phyloP scores from a whole-genome alignment of 192 early-diverging fungal genomes.

The Coemansia sp. region DNA sequence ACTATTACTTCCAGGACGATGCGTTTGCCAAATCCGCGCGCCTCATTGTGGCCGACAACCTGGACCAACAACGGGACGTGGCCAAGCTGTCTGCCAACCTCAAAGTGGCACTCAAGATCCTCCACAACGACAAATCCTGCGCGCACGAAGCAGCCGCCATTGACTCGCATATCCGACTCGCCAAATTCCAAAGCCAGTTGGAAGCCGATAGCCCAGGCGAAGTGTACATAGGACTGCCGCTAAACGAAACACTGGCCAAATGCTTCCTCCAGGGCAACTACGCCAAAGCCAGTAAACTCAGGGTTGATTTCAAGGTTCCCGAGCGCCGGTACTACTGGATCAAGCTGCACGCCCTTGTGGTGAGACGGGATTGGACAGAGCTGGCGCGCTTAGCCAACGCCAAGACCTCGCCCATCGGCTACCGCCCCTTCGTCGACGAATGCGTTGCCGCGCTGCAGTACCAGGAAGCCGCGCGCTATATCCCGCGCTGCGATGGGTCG shows the following conservation, averaged over 20 bases:
- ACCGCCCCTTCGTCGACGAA: constrained; percentile 73
- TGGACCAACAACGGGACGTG: constrained; percentile 43
- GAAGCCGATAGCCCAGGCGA: constrained; percentile 64
- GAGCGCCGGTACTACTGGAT: constrained; percentile 90
- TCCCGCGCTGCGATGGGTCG: constrained; percentile 62
- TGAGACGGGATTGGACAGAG: constrained; percentile 78
- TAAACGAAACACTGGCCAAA: constrained; percentile 84
- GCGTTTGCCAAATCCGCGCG: constrained; percentile 57
- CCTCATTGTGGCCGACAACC: constrained; percentile 52
- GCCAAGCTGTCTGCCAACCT: constrained; percentile 63
- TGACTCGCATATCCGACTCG: constrained; percentile 57
- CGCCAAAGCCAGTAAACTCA: constrained; percentile 70
- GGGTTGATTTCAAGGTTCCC: constrained; percentile 79
- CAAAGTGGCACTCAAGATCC: constrained; percentile 66
- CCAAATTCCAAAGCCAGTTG: constrained; percentile 69
- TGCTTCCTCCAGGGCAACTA: constrained; percentile 69
- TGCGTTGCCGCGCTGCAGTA: constrained; percentile 72
- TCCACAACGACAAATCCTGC: constrained; percentile 65
- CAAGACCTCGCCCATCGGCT: constrained; percentile 78
- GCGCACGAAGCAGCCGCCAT: constrained; percentile 68
- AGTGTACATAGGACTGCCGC: constrained; percentile 63
- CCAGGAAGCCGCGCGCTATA: constrained; percentile 73
- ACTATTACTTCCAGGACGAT: constrained; percentile 98
- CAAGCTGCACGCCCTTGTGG: constrained; percentile 75
- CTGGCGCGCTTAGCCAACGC: constrained; percentile 74